Conservation (phyloP, 2,329 filamentous ascomycete genomes). For the Alternaria dauci region DNA sequence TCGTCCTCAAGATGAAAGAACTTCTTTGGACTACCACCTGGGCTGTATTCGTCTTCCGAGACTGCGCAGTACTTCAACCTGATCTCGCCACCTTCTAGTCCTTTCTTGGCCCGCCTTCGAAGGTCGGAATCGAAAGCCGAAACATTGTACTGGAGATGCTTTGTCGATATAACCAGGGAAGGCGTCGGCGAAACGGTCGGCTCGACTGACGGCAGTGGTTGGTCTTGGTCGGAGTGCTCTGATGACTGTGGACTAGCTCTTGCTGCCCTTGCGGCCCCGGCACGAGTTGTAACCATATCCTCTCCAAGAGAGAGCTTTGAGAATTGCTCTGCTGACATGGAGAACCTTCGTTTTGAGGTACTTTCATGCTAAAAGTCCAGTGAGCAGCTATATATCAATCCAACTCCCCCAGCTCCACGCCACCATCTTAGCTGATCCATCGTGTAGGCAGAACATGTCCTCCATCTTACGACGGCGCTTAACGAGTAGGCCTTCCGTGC, state of each 20-base stretch:
- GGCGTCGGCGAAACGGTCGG: slow-evolving; percentile 38
- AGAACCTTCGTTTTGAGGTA: slow-evolving; percentile 28
- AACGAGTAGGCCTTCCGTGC: slow-evolving; percentile 41
- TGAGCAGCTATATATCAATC: slow-evolving; percentile 44
- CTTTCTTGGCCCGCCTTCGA: slow-evolving; percentile 42
- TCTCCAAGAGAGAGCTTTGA: slow-evolving; percentile 49
- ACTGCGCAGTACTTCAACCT: slow-evolving; percentile 48
- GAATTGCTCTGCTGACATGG: slow-evolving; percentile 50
- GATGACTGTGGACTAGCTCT: slow-evolving; percentile 28
- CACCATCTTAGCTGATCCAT: slow-evolving; percentile 41
- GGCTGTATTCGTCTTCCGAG: slow-evolving; percentile 32
- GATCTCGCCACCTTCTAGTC: slow-evolving; percentile 46
- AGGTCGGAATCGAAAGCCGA: slow-evolving; percentile 42
- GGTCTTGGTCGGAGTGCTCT: slow-evolving; percentile 30
- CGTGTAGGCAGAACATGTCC: slow-evolving; percentile 28
- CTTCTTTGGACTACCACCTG: slow-evolving; percentile 24
- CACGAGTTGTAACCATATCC: slow-evolving; percentile 50
- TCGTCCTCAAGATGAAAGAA: slow-evolving; percentile 51
- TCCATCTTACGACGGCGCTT: slow-evolving; percentile 42
- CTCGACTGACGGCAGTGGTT: slow-evolving; percentile 35
- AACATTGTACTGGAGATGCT: slow-evolving; percentile 47
- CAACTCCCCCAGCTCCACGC: slow-evolving; percentile 32
- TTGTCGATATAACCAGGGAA: slow-evolving; percentile 45
- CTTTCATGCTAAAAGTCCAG: slow-evolving; percentile 20
- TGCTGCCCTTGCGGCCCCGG: slow-evolving; percentile 43